Evolutionary conservation across 164 flowering plant genomes (phyloP).

Genomic region (Vitis rotundifolia): DNA sequence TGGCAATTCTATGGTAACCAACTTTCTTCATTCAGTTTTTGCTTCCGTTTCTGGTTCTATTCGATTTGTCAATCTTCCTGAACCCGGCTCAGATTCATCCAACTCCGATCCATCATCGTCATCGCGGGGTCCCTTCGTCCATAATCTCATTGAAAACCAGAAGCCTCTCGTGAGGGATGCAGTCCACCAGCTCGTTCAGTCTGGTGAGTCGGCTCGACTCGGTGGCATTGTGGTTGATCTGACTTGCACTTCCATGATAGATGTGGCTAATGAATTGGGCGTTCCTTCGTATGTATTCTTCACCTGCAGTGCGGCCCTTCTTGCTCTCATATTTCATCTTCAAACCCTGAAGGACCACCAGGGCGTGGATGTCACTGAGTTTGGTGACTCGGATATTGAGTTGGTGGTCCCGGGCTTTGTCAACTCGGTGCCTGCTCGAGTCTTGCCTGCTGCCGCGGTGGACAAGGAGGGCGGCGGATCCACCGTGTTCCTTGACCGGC

Average conservation of each 20-base stretch:
- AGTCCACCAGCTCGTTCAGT: neutral
- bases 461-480: neutral
- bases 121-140: neutral
- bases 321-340: constrained; percentile 13
- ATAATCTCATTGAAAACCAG: neutral
- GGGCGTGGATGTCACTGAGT: constrained; percentile 7
- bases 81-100: neutral
- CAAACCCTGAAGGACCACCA: constrained; percentile 2
- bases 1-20: neutral
- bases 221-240: constrained; percentile 24
- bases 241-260: constrained; percentile 21
- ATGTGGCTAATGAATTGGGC: neutral
- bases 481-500: neutral
- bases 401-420: neutral
- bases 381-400: neutral
- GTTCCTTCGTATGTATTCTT: constrained; percentile 16
- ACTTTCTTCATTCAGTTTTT: neutral
- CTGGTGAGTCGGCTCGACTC: neutral
- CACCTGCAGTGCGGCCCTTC: constrained; percentile 15
- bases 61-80: neutral
- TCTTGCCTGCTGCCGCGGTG: neutral
- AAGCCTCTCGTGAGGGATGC: neutral
- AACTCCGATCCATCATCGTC: too few relatives aligned
- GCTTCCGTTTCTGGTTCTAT: neutral
- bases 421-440: too few relatives aligned